A percentile compares a stretch with the other conserved stretches of the same genome.
These are phyloP conservation scores for Candida schatavii DNA, from an alignment of 805 yeast genomes.

Conservation along the genomic window DNA sequence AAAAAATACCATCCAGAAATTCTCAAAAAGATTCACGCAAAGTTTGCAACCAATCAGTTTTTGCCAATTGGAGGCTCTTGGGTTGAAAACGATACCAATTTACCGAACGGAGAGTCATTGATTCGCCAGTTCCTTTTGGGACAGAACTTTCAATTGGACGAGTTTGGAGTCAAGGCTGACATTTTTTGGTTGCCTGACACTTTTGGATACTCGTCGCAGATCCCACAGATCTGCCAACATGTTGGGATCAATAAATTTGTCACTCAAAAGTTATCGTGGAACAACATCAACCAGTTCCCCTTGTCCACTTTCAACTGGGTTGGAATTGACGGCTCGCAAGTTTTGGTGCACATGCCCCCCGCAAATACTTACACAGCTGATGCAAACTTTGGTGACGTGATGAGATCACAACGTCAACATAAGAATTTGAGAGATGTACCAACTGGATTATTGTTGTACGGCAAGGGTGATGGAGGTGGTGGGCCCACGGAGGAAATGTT, in stretches of 20 bases:
- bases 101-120: slow-evolving; percentile 92
- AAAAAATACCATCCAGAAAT: slow-evolving; percentile 81
- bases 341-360: slow-evolving; percentile 97
- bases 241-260: slow-evolving; percentile 82
- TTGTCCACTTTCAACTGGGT: slow-evolving; percentile 92
- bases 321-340: slow-evolving; percentile 91
- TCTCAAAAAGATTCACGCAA: slow-evolving; percentile 59
- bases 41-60: slow-evolving; percentile 69
- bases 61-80: slow-evolving; percentile 95
- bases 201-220: slow-evolving; percentile 92
- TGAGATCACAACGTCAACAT: slow-evolving; percentile 75
- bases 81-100: slow-evolving; percentile 96
- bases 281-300: slow-evolving; percentile 89
- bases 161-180: slow-evolving; percentile 73
- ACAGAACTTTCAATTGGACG: slow-evolving; percentile 75
- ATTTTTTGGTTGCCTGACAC: slow-evolving; percentile 97
- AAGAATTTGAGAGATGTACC: slow-evolving; percentile 80
- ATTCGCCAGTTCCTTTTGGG: slow-evolving; percentile 88
- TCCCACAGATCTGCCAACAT: slow-evolving; percentile 88
- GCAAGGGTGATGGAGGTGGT: slow-evolving; percentile 98
- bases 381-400: slow-evolving; percentile 91
- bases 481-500: slow-evolving; percentile 94
- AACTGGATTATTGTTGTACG: slow-evolving; percentile 77
- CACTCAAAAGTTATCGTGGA: slow-evolving; percentile 96
- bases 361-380: slow-evolving; percentile 92